phyloP scores from a whole-genome alignment of 2,329 filamentous ascomycete species.

The Xylaria sp. region DNA sequence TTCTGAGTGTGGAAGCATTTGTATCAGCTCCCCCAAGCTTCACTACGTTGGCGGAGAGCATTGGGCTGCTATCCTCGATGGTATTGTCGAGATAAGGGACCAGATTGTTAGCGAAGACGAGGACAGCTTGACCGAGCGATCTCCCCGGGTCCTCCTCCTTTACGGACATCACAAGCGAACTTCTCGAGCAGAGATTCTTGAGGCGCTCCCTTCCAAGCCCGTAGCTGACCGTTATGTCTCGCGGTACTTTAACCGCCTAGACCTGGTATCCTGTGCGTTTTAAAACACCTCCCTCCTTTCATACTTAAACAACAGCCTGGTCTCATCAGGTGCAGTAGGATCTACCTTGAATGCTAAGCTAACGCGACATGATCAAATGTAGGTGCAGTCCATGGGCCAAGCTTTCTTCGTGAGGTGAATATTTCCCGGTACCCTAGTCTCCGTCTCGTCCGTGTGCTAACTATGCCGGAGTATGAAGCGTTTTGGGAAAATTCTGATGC shows the following conservation, averaged over 20 bases:
- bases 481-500: neutral
- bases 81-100: neutral
- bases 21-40: neutral
- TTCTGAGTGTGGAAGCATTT: neutral
- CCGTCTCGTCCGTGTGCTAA: neutral
- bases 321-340: too few species aligned
- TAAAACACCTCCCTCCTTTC: neutral
- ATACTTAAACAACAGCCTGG: neutral
- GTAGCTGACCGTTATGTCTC: neutral
- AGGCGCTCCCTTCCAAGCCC: neutral
- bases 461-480: neutral
- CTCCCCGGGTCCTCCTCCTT: neutral
- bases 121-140: neutral
- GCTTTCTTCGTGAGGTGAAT: neutral
- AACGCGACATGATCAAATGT: neutral
- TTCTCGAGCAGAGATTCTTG: neutral
- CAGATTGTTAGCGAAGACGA: neutral
- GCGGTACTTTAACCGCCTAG: neutral
- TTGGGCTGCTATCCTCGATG: neutral
- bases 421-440: neutral
- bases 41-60: neutral
- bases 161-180: neutral
- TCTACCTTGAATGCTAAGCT: neutral
- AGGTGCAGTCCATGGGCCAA: neutral
- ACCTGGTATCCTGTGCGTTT: slow-evolving; percentile 2